Conservation (phyloP, 1,139 yeast genomes). For the Magnusiomyces suaveolens region DNA sequence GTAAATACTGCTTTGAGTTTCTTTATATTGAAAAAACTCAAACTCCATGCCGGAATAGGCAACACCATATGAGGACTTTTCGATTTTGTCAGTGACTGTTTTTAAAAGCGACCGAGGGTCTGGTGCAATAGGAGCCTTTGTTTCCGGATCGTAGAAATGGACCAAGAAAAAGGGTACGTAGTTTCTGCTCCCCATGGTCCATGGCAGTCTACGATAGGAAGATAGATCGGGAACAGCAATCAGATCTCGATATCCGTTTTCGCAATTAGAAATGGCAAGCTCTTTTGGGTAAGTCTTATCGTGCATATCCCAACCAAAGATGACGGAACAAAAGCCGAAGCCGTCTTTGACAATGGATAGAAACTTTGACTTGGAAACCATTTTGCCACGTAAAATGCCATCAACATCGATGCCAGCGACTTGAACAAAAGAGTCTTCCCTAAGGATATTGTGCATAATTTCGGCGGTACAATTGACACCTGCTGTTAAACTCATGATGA, state of each 20-base stretch:
- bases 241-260: slow-evolving; percentile 31
- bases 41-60: slow-evolving; percentile 32
- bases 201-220: slow-evolving; percentile 27
- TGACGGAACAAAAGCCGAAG: slow-evolving; percentile 32
- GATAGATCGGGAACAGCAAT: slow-evolving; percentile 26
- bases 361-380: slow-evolving; percentile 29
- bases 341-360: slow-evolving; percentile 25
- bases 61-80: slow-evolving; percentile 15
- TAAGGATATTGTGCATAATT: background rate
- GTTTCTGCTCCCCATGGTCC: slow-evolving; percentile 15
- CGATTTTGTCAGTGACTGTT: slow-evolving; percentile 18
- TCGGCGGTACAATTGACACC: background rate
- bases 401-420: slow-evolving; percentile 34
- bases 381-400: slow-evolving; percentile 33
- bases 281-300: slow-evolving; percentile 28
- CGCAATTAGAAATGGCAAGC: slow-evolving; percentile 26
- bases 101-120: slow-evolving; percentile 29
- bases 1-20: slow-evolving; percentile 24
- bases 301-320: slow-evolving; percentile 35
- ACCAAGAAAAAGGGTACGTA: slow-evolving; percentile 28
- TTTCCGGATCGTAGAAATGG: slow-evolving; percentile 23
- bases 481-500: background rate
- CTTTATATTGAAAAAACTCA: slow-evolving; percentile 31
- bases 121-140: slow-evolving; percentile 26
- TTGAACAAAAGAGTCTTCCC: slow-evolving; percentile 24